Percentiles rank a stretch among this genome's conserved stretches.
These are phyloP conservation scores for Albatrellus ellisii DNA, from an alignment of 768 basidiomycete species.

Conservation along the genomic window DNA sequence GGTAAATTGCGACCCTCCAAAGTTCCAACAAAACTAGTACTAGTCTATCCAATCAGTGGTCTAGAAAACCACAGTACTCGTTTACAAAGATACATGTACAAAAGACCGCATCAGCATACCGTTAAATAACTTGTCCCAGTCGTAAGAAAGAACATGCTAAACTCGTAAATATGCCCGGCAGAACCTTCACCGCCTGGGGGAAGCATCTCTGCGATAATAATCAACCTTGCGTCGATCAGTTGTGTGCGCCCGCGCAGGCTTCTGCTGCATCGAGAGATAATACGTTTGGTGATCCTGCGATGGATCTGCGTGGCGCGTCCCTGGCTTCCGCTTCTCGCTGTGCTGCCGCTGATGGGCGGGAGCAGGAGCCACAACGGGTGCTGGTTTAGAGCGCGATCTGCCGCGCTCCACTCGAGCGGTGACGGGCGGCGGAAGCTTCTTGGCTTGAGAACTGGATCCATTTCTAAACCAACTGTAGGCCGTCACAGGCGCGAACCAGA, in stretches of 20 bases:
- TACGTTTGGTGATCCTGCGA: conserved; percentile 9
- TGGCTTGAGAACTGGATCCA: conserved; percentile 16
- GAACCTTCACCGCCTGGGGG: conserved; percentile 20
- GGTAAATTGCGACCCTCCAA: too few relatives aligned
- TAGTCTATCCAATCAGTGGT: too few relatives aligned
- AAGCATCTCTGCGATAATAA: conserved; percentile 22
- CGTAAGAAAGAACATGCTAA: too few relatives aligned
- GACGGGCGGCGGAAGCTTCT: conserved; percentile 31
- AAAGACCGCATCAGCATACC: too few relatives aligned
- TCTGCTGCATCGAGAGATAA: conserved; percentile 6
- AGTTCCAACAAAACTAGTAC: too few relatives aligned
- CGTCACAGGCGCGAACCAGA: conserved; percentile 64
- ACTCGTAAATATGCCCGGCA: too few relatives aligned
- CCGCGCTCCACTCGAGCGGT: conserved; percentile 19
- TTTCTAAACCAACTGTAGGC: conserved; percentile 57
- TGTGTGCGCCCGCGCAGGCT: conserved; percentile 4
- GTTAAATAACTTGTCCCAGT: too few relatives aligned
- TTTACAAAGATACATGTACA: too few relatives aligned
- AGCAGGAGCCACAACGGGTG: not conserved
- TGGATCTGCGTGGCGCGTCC: not conserved
- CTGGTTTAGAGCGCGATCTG: conserved; percentile 5
- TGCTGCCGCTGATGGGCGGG: conserved; percentile 5
- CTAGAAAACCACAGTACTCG: too few relatives aligned
- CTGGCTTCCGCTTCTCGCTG: conserved; percentile 9
- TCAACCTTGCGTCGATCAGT: conserved; percentile 16